Evolutionary conservation across 2,329 filamentous ascomycete species (phyloP), one percentile per base, ranked within the genome.

Genomic region (Aspergillus transmontanensis): DNA sequence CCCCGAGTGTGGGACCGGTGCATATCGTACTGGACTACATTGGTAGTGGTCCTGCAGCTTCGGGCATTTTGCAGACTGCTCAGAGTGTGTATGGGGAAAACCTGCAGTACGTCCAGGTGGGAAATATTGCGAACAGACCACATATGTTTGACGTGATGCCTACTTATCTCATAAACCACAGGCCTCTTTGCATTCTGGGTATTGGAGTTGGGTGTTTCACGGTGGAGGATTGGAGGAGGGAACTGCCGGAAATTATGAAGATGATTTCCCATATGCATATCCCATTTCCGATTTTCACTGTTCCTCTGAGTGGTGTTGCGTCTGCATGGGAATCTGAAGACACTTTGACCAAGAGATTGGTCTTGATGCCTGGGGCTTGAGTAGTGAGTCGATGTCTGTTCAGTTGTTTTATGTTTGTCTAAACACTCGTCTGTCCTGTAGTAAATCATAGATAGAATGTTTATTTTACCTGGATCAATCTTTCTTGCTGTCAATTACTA

Each of bases 21-120:
- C 60, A 61, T 34, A 54, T 58, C 21, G 19, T 61, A 1, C 46
- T 61, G 4, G 60, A 61, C 26, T 61, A 58, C 30, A 46, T 61
- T 19, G 46, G 60, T 10, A 14, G 10, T 14, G 60, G 60, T 2
- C 23, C 60, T 19, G 54, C 36, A 6, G 55, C 55, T 10, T 34
- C 32, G 21, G 34, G 36, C 7, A 14, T 61, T 3, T 26, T 58
- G 9, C 45, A 45, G 54, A 23, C 34, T 5, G 43, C 36, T 9
- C n/a, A 36, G 36, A 19, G 28, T 6, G 54, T 2, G 23, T 36
- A 45, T 5, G 60, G 60, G 1, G 46, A 59, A 16, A 59, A 62
- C 7, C 3, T 62, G 6, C 60, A 58, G 39, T 59, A 58, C 28
- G 34, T 59, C 26, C 36, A 58, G 12, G 56, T 59, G 3, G 60